Base-by-base conservation (phyloP, 306 rosid species). In the Betula pendula region DNA sequence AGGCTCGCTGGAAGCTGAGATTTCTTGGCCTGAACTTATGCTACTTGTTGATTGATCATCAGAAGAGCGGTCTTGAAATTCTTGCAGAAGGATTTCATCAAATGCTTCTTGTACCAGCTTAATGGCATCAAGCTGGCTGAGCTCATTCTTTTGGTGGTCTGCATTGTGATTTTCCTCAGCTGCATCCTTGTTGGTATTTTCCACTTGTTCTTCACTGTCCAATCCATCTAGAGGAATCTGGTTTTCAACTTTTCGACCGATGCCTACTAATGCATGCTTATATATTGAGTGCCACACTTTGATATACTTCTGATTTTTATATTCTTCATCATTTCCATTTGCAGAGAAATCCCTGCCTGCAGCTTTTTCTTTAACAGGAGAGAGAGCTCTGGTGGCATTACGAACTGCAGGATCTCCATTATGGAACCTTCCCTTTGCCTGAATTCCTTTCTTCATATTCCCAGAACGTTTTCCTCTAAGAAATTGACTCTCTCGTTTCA, bases 71-170 rank as follows among this genome's bases (percentile, higher is more conserved):
- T 82, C 85, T 75, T 81, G 92, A 75, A 87, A 80, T 78, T 90
- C 96, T 0, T 91, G 96, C 53, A 95, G 94, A 82, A 92, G 97
- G 73, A 95, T 90, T 71, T 85, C 90, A 79, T 95, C 91, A 78
- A 95, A 87, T 27, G 98, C 99, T 78, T 88, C 88, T 77, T 88
- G 96, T 75, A 92, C 97, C 44, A 92, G 84, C 79, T 89, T 82
- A 78, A 92, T 58, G 35, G 91, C 91, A 29, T 87, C 77, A 31
- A 25, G 71, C 73, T 81, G 78, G 62, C 44, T 71, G 63, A 71
- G 59, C 71, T 81, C 85, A 6, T 81, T 76, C 4, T 68, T 73
- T 43, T 51, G 70, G 11, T 77, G 47, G 67, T 51, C 77, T 44
- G 56, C 86, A 49, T 79, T 75, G 35, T 71, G 81, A 79, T 79